Conservation (phyloP, 2,329 filamentous ascomycete species). For the Colletotrichum brevisporum region DNA sequence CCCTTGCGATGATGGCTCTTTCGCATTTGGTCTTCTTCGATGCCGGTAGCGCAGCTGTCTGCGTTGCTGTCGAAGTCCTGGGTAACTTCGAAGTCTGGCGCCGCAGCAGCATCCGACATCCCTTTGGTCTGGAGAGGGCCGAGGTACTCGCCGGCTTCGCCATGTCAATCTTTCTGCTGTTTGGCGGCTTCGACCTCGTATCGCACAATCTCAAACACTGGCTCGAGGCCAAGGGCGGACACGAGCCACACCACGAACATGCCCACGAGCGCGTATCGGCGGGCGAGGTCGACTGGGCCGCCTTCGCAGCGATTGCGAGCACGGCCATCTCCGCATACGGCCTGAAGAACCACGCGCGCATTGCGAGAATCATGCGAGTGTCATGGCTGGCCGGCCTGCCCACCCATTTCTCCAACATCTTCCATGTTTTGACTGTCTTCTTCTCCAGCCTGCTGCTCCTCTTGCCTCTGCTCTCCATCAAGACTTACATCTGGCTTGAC, state of each 20-base stretch:
- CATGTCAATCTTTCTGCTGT: slow-evolving; percentile 95
- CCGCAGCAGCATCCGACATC: slow-evolving; percentile 90
- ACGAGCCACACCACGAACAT: slow-evolving; percentile 81
- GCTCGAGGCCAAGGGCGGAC: slow-evolving; percentile 79
- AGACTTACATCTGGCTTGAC: slow-evolving; percentile 88
- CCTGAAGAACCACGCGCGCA: slow-evolving; percentile 90
- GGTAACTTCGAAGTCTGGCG: slow-evolving; percentile 99
- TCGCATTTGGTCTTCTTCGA: slow-evolving; percentile 97
- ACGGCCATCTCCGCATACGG: slow-evolving; percentile 90
- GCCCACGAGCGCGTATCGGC: slow-evolving; percentile 76
- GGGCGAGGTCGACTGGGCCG: slow-evolving; percentile 85
- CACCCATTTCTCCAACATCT: slow-evolving; percentile 91
- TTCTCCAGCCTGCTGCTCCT: slow-evolving; percentile 86
- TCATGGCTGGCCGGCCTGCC: slow-evolving; percentile 86
- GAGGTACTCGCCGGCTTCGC: slow-evolving; percentile 97
- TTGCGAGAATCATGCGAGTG: slow-evolving; percentile 91
- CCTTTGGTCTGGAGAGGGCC: slow-evolving; percentile 91
- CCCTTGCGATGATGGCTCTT: slow-evolving; percentile 90
- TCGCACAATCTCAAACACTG: slow-evolving; percentile 94
- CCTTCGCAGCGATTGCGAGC: slow-evolving; percentile 83
- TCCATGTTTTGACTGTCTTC: slow-evolving; percentile 92
- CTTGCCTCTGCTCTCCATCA: slow-evolving; percentile 84
- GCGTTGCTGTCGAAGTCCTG: slow-evolving; percentile 91
- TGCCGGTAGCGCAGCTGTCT: slow-evolving; percentile 90
- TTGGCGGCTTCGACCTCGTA: slow-evolving; percentile 95